Percentiles rank a stretch among this genome's conserved stretches.
phyloP scores from a whole-genome alignment of 2,329 filamentous ascomycete genomes.

The Phaeomoniella chlamydospora region DNA sequence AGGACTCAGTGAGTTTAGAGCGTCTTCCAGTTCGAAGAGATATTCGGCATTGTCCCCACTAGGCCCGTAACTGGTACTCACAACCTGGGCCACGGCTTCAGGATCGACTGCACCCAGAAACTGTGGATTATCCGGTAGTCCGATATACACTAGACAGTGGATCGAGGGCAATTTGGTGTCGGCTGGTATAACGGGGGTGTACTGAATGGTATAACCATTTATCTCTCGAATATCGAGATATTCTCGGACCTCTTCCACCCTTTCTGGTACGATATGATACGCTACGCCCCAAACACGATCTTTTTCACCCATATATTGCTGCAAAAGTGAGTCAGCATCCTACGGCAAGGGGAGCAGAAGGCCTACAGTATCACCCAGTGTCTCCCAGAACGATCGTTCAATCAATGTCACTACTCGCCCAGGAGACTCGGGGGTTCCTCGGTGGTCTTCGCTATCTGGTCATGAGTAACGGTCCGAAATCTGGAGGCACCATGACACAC shows the following conservation, averaged over 20 bases:
- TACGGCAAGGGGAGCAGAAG: slow-evolving; percentile 8
- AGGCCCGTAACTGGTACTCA: slow-evolving; percentile 60
- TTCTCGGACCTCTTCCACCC: slow-evolving; percentile 66
- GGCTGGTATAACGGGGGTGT: slow-evolving; percentile 65
- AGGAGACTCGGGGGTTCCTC: slow-evolving; percentile 74
- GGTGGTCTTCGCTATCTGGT: slow-evolving; percentile 66
- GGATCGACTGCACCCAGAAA: slow-evolving; percentile 53
- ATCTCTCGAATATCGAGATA: slow-evolving; percentile 96
- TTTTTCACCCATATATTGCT: slow-evolving; percentile 35
- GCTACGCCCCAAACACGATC: slow-evolving; percentile 74
- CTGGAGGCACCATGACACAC: no score
- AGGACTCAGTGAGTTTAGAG: slow-evolving; percentile 55
- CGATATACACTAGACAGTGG: slow-evolving; percentile 74
- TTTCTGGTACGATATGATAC: slow-evolving; percentile 62
- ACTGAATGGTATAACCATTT: slow-evolving; percentile 91
- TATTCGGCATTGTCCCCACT: slow-evolving; percentile 89
- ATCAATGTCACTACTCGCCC: slow-evolving; percentile 91
- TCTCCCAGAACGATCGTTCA: slow-evolving; percentile 68
- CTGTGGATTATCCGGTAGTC: slow-evolving; percentile 81
- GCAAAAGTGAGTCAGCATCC: slow-evolving; percentile 7
- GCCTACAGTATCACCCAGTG: slow-evolving; percentile 48
- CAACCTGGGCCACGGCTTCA: slow-evolving; percentile 42
- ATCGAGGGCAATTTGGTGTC: slow-evolving; percentile 19
- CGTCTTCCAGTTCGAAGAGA: slow-evolving; percentile 62
- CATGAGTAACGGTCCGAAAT: slow-evolving; percentile 2